A percentile compares a stretch with the other conserved stretches of the same genome.
Conservation (phyloP, 352 stramenopile genomes). For the Phytophthora europaea region DNA sequence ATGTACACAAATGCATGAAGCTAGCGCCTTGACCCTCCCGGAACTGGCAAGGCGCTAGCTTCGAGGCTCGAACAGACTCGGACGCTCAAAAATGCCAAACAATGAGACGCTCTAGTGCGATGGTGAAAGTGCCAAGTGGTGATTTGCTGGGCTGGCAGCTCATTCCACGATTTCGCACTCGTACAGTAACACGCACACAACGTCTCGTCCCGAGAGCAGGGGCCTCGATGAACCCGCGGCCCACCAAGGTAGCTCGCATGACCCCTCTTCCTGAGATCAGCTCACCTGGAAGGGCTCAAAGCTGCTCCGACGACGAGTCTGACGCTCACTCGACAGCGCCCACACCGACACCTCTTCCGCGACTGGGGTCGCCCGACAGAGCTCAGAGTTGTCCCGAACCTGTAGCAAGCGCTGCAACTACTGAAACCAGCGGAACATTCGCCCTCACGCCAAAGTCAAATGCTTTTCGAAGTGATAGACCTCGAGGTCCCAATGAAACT, state of each 20-base stretch:
- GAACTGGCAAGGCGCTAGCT: no score
- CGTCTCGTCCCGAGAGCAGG: not conserved
- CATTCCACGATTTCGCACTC: not conserved
- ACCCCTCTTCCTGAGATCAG: not conserved
- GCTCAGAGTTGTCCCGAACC: not conserved
- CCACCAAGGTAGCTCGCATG: not conserved
- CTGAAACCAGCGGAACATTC: not conserved
- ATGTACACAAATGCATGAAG: no score
- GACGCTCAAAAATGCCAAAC: no score
- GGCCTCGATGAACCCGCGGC: not conserved
- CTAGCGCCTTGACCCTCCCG: no score
- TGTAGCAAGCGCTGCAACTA: not conserved
- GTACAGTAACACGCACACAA: not conserved
- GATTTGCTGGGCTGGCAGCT: not conserved
- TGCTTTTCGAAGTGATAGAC: no score
- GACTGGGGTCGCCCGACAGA: not conserved
- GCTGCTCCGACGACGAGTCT: not conserved
- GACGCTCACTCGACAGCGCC: not conserved
- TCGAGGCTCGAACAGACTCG: no score
- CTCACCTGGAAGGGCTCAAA: not conserved
- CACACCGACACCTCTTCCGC: not conserved
- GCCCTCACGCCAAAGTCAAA: not conserved
- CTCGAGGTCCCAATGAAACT: slow-evolving; percentile 15
- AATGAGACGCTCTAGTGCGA: not conserved
- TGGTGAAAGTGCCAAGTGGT: not conserved